phyloP scores from a whole-genome alignment of 1,284 basidiomycete genomes.

The Heterobasidion annosum region DNA sequence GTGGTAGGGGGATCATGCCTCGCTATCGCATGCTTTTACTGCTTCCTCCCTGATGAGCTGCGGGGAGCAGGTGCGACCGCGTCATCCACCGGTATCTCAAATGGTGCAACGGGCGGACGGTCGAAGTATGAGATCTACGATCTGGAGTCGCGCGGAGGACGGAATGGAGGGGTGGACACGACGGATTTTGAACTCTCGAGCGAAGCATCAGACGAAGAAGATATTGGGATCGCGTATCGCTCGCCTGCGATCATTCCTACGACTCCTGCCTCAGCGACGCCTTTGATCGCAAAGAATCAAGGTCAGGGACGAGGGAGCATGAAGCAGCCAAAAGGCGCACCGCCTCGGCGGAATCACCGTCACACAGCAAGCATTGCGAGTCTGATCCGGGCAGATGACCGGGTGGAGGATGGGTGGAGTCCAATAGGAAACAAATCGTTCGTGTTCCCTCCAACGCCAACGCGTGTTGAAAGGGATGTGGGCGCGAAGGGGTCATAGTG shows the following conservation, averaged over 20 bases:
- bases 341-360: slow-evolving; percentile 43
- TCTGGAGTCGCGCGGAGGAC: slow-evolving; percentile 33
- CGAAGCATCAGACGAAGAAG: slow-evolving; percentile 51
- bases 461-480: neutral
- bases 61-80: slow-evolving; percentile 49
- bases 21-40: slow-evolving; percentile 82
- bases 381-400: slow-evolving; percentile 64
- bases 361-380: slow-evolving; percentile 73
- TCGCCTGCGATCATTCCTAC: slow-evolving; percentile 41
- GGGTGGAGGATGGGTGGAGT: slow-evolving; percentile 73
- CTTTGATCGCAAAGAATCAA: slow-evolving; percentile 19
- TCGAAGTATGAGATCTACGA: slow-evolving; percentile 73
- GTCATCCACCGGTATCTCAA: slow-evolving; percentile 14
- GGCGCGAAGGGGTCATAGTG: neutral
- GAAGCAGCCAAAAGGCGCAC: slow-evolving; percentile 14
- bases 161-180: slow-evolving; percentile 32
- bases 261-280: slow-evolving; percentile 24
- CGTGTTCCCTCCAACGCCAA: slow-evolving; percentile 29
- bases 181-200: slow-evolving; percentile 47
- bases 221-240: slow-evolving; percentile 60
- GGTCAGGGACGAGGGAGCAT: neutral
- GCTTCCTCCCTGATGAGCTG: slow-evolving; percentile 78
- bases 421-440: slow-evolving; percentile 42
- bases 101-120: slow-evolving; percentile 19
- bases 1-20: slow-evolving; percentile 91